Evolutionary conservation across 176 grass and related monocot species (phyloP).

Genomic region (Musa itinerans): DNA sequence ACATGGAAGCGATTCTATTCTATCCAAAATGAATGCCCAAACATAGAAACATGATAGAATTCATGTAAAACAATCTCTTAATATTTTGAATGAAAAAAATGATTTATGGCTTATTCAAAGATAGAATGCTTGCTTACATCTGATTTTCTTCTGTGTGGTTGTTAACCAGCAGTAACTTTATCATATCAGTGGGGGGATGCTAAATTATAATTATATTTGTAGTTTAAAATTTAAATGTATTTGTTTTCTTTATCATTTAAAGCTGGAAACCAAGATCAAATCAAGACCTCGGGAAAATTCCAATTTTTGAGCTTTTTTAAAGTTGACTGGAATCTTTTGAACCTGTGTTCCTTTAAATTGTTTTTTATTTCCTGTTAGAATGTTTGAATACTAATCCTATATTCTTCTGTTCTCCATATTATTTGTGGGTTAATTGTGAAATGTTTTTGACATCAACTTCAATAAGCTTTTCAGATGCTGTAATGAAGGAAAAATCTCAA

Average conservation of each 20-base stretch:
- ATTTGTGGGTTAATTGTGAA: neutral
- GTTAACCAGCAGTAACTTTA: neutral
- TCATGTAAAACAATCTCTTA: too few relatives aligned
- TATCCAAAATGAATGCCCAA: neutral
- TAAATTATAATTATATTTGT: too few relatives aligned
- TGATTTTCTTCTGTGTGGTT: neutral
- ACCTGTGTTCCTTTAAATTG: neutral
- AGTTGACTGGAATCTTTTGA: neutral
- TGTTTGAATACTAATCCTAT: neutral
- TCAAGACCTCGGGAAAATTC: neutral
- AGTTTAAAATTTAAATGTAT: neutral
- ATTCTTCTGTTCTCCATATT: neutral
- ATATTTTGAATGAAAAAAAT: neutral
- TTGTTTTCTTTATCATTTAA: neutral
- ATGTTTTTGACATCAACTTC: neutral
- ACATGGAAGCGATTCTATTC: neutral
- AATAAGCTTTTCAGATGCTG: constrained; percentile 52
- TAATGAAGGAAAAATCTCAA: constrained; percentile 92
- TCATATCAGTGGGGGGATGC: neutral
- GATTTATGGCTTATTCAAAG: neutral
- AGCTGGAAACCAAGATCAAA: neutral
- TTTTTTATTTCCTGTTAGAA: neutral
- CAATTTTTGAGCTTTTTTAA: neutral
- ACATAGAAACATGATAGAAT: too few relatives aligned
- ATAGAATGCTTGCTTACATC: too few relatives aligned